Evolutionary conservation across 192 early-diverging fungal genomes (phyloP), one percentile per base, ranked within the genome.

Genomic region (Coemansia sp.): DNA sequence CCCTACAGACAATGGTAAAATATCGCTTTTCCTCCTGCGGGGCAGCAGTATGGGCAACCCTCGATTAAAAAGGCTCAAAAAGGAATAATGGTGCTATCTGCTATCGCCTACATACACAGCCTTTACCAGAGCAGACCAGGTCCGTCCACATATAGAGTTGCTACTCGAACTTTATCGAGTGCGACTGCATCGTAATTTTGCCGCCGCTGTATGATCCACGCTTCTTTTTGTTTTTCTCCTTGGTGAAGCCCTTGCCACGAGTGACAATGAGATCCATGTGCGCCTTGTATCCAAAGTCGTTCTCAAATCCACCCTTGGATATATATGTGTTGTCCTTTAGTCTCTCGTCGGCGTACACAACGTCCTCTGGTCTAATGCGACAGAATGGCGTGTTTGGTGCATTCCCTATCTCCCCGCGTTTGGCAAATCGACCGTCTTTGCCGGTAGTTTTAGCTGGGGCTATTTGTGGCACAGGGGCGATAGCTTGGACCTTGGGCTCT

Each of bases 141-240:
- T 13, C 4, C 59, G 3, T 26, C 18, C 31, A 4, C 31, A 1
- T 31, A 31, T 4, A 31, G 4, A 31, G 31, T 31, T 31, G 18
- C 53, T 64, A 77, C 26, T 65, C 65, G 36, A 98, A 96, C 74
- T 98, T 98, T 83, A 95, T 93, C 5, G 92, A 94, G 73, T 94
- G 88, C 23, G 91, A 91, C 35, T 77, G 83, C 58, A 90, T 87
- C 63, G 92, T 90, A 62, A 98, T 98, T 57, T 83, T 72, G 21
- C 96, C 96, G 31, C 96, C 96, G 60, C 90, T 87, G 86, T 98
- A 98, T 40, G 90, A 89, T 23, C 95, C 95, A 56, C 92, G 85
- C 87, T 97, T 97, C 84, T 98, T 98, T 85, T 97, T 97, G 64
- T 92, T 93, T 87, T 99, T 99, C 70, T 97, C 95, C 11, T 89